Conservation (phyloP, 441 rosid genomes). For the Brassica balearica region DNA sequence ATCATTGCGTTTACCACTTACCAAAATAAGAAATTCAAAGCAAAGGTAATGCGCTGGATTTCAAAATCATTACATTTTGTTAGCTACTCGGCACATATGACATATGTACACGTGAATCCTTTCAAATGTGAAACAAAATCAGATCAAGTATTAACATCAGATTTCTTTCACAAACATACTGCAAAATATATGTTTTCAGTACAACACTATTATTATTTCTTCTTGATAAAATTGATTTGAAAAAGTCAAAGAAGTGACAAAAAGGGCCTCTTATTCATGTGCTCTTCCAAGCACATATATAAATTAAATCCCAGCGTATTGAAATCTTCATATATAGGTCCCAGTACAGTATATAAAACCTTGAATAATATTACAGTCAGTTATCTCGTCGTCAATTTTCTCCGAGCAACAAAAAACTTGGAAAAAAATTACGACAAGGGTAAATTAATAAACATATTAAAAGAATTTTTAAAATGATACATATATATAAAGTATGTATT, state of each 20-base stretch:
- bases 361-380: conserved; percentile 11
- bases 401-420: conserved; percentile 36
- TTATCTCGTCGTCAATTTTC: conserved; percentile 32
- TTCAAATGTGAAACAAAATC: conserved; percentile 4
- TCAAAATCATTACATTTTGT: conserved; percentile 18
- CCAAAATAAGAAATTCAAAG: conserved; percentile 10
- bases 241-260: conserved; percentile 34
- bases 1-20: conserved; percentile 26
- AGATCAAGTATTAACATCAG: not conserved
- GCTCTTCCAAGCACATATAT: not conserved
- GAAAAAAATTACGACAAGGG: conserved; percentile 19
- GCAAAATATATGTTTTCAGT: conserved; percentile 8
- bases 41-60: conserved; percentile 19
- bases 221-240: conserved; percentile 6
- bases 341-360: conserved; percentile 3
- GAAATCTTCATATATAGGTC: not conserved
- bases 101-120: conserved; percentile 18
- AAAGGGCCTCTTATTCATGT: conserved; percentile 29
- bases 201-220: not conserved
- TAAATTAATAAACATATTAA: conserved; percentile 28
- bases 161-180: conserved; percentile 9
- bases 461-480: conserved; percentile 28
- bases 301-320: not conserved
- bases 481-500: conserved; percentile 23
- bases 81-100: conserved; percentile 18